Evolutionary conservation across 768 basidiomycete species (phyloP), one percentile per base, ranked within the genome.

Genomic region (Sistotremastrum niveocremeum): DNA sequence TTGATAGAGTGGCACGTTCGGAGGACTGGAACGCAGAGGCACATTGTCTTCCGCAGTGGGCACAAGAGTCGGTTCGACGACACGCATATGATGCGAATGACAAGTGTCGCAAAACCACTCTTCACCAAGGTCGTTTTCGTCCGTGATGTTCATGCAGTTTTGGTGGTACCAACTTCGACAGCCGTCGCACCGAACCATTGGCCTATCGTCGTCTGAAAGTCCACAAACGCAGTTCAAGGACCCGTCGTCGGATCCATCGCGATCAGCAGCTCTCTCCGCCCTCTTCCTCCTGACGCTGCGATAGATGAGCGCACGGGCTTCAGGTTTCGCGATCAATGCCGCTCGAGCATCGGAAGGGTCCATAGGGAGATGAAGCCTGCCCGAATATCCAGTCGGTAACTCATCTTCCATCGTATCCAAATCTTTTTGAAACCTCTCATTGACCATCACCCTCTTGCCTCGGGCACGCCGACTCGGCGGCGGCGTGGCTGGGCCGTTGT

Each of bases 121-220:
- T 42, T 62, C 72, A 5, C 84, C 86, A 10, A 88, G 66, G 44
- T 85, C 77, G 7, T 70, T 61, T 34, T 76, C 70, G 52, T 68
- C 70, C 44, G 62, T 63, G 53, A 89, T 81, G 44, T 84, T 85
- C 35, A 89, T 78, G 60, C 86, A 90, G 39, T 74, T 63, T 33
- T 86, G 68, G 61, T 90, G 86, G 57, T 82, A 88, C 86, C 86
- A 90, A 10, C 68, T 78, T 57, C 75, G 68, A 59, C 86, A 90
- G 4, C 70, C 69, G 54, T 89, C 85, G 52, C 86, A 90, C 54
- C 87, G 86, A 33, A 89, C 87, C 40, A 84, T 68, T 48, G 77
- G 73, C n/a, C 79, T 66, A 3, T 80, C 84, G 48, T 85, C 81
- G 53, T 83, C 79, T 43, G 62, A 66, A 11, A 77, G 79, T 38